A percentile compares a stretch with the other conserved stretches of the same genome.
phyloP scores from a whole-genome alignment of 1,139 yeast species.

The Saccharomyces hybrid region DNA sequence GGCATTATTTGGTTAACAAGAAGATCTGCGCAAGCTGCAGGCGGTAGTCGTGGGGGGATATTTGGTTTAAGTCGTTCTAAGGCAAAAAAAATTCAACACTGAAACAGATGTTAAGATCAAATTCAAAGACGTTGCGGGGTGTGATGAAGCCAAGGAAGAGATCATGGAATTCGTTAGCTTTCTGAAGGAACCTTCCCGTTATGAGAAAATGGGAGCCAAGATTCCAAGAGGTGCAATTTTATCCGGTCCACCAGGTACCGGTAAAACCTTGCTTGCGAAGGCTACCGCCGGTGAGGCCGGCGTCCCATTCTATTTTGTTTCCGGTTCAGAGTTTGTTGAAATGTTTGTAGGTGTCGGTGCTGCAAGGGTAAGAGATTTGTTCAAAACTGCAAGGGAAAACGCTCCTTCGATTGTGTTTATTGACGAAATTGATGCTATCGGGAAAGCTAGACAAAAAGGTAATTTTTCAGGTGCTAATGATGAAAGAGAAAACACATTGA shows the following conservation, averaged over 20 bases:
- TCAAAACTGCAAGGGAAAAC: conserved; percentile 70
- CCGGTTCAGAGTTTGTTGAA: conserved; percentile 74
- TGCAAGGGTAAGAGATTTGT: conserved; percentile 70
- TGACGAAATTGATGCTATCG: conserved; percentile 82
- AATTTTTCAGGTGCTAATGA: conserved; percentile 62
- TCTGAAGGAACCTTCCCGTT: conserved; percentile 63
- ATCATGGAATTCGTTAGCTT: conserved; percentile 80
- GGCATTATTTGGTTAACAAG: conserved; percentile 65
- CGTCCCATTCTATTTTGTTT: conserved; percentile 74
- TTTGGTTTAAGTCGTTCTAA: conserved; percentile 61
- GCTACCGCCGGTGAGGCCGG: conserved; percentile 86
- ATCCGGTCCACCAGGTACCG: conserved; percentile 84
- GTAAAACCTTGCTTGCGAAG: conserved; percentile 72
- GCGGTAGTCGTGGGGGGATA: conserved; percentile 51
- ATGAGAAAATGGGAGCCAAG: conserved; percentile 72
- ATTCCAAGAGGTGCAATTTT: conserved; percentile 79
- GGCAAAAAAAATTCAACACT: conserved; percentile 60
- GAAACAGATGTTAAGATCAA: conserved; percentile 65
- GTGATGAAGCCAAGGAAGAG: conserved; percentile 77
- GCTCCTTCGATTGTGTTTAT: conserved; percentile 76
- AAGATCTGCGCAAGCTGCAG: conserved; percentile 45
- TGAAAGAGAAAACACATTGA: conserved; percentile 72
- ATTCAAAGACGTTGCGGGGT: conserved; percentile 76
- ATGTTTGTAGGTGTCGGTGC: conserved; percentile 86
- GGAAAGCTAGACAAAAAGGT: conserved; percentile 61